Evolutionary conservation across 1,139 yeast species (phyloP).

Genomic region (Hemisphaericaspora xylofermentans): DNA sequence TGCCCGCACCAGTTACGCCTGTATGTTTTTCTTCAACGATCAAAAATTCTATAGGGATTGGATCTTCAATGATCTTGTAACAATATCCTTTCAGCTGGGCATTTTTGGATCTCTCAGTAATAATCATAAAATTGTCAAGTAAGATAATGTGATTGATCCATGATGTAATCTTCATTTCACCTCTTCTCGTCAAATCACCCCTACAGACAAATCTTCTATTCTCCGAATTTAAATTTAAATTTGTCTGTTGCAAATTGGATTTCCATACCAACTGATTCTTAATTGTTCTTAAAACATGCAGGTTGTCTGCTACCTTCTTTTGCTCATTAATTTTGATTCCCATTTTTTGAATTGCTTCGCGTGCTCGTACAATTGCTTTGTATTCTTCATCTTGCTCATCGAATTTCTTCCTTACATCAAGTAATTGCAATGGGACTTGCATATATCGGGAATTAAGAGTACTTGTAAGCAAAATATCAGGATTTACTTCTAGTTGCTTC

Average conservation of each 20-base stretch:
- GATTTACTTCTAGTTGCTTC: constrained; percentile 48
- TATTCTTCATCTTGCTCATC: constrained; percentile 56
- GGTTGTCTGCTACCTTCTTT: constrained; percentile 57
- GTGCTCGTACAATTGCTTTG: constrained; percentile 52
- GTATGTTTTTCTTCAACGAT: constrained; percentile 46
- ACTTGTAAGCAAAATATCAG: constrained; percentile 65
- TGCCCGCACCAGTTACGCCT: background rate
- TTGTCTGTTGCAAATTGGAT: constrained; percentile 34
- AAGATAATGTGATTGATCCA: constrained; percentile 55
- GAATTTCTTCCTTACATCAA: constrained; percentile 53
- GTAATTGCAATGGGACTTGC: constrained; percentile 64
- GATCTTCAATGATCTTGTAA: constrained; percentile 53
- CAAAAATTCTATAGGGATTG: constrained; percentile 60
- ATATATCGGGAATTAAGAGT: constrained; percentile 77
- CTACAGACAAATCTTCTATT: constrained; percentile 58
- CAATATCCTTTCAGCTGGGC: constrained; percentile 22
- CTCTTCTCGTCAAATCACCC: constrained; percentile 62
- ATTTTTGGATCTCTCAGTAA: constrained; percentile 52
- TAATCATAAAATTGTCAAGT: constrained; percentile 69
- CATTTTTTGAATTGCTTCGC: constrained; percentile 39
- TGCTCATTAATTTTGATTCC: constrained; percentile 45
- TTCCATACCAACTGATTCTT: constrained; percentile 53
- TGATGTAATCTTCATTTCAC: constrained; percentile 58
- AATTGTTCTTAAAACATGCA: constrained; percentile 46
- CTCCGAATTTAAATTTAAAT: constrained; percentile 55